Base-by-base conservation (phyloP, 2,329 filamentous ascomycete genomes). In the Cladophialophora yegresii region DNA sequence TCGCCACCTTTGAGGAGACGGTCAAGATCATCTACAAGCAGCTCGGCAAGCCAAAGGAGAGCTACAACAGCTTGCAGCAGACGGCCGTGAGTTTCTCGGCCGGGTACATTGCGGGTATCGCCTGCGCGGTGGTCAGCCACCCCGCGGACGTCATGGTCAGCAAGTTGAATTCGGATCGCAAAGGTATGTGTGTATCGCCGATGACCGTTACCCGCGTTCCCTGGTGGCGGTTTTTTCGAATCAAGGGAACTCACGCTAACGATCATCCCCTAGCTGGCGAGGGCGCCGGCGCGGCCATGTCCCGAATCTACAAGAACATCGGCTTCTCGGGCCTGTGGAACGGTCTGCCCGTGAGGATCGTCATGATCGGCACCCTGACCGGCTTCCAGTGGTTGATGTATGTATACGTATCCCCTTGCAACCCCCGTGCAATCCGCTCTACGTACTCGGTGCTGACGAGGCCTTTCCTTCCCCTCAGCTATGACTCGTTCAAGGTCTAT, bases 301-400 rank as follows among this genome's bases (percentile, higher is more conserved):
- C 85, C 64, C 85, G 92, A 51, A 95, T 96, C 72, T 96, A 96
- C 80, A 85, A 84, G 73, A 90, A 96, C 43, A 95, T 96, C 73
- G 92, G 92, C 33, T 96, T 96, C 77, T 72, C 72, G 16, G 93
- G 93, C n/a, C 83, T 97, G 30, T 96, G 93, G 93, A 96, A 96
- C 73, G 93, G 93, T 8, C 80, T 97, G 51, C 89, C 90, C 0
- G 89, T 96, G 56, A 80, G 87, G 72, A 96, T 96, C 73, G 87
- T 96, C 73, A 96, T 96, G 92, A 91, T 96, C 69, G 90, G 89
- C 71, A 89, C 87, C 30, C 76, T 89, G 73, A 71, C 69, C 16
- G 69, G 68, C 32, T 70, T 67, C 65, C 67, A 69, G 58, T 69
- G 67, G 67, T 58, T 69, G 47, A 67, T 69, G 64, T 68, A 66